phyloP scores from a whole-genome alignment of 1,139 yeast genomes.

The Blastobotrys persicus region DNA sequence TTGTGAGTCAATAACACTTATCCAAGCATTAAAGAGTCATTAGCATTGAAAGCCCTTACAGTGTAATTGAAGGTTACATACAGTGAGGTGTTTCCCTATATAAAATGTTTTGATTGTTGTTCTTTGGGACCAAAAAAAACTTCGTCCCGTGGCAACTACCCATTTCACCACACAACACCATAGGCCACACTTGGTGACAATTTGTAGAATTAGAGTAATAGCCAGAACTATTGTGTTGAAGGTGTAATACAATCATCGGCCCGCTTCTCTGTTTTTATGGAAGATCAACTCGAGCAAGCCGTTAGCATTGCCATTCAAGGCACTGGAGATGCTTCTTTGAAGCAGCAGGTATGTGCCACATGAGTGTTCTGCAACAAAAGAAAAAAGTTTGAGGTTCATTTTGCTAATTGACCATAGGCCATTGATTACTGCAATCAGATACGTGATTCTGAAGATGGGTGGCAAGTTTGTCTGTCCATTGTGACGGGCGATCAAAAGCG shows the following conservation, averaged over 20 bases:
- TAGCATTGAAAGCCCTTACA: too few species aligned
- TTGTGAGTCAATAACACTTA: too few species aligned
- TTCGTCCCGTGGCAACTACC: not conserved
- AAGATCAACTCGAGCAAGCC: conserved; percentile 88
- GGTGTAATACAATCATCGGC: not conserved
- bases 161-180: not conserved
- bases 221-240: not conserved
- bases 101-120: not conserved
- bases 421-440: conserved; percentile 72
- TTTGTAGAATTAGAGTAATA: not conserved
- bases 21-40: too few species aligned
- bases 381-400: not conserved
- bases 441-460: conserved; percentile 74
- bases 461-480: conserved; percentile 70
- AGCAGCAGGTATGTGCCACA: conserved; percentile 52
- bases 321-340: conserved; percentile 63
- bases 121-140: not conserved
- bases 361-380: not conserved
- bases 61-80: too few species aligned
- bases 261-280: conserved; percentile 46
- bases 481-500: conserved; percentile 44
- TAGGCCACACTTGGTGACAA: not conserved
- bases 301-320: conserved; percentile 85
- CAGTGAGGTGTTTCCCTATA: too few species aligned
- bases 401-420: conserved; percentile 45